A percentile compares a stretch with the other conserved stretches of the same genome.
Evolutionary conservation across 106 monocot genomes (phyloP).

Genomic region (Phalaenopsis equestris): DNA sequence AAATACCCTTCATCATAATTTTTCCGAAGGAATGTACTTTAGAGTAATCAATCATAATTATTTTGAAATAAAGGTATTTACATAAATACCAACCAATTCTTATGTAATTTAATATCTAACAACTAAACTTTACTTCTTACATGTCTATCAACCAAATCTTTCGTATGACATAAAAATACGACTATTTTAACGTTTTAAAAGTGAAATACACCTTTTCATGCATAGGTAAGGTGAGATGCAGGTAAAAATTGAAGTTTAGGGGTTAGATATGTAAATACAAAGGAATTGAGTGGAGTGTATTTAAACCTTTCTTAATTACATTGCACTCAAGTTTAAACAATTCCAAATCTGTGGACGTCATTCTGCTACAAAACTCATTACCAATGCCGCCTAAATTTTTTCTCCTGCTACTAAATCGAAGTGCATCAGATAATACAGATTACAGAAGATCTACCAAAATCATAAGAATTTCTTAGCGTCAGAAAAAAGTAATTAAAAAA

Average conservation of each 20-base stretch:
- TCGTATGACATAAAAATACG: neutral
- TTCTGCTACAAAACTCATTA: neutral
- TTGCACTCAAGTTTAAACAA: too few relatives aligned
- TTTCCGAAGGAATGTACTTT: neutral
- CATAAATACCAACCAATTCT: too few relatives aligned
- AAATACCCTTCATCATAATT: too few relatives aligned
- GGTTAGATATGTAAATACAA: too few relatives aligned
- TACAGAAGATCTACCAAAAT: neutral
- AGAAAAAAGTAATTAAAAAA: neutral
- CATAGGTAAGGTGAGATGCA: too few relatives aligned
- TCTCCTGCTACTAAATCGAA: neutral
- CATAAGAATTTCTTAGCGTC: neutral
- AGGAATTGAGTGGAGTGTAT: too few relatives aligned
- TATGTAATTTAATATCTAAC: neutral
- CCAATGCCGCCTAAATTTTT: neutral
- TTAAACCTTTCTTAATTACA: too few relatives aligned
- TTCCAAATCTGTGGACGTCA: too few relatives aligned
- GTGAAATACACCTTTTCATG: too few relatives aligned
- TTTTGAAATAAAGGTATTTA: neutral
- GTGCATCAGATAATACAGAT: neutral
- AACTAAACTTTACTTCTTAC: too few relatives aligned
- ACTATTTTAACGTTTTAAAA: neutral
- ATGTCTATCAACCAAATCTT: neutral
- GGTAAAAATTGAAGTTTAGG: too few relatives aligned
- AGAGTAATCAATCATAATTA: neutral